Conservation (phyloP, 2,329 filamentous ascomycete species). For the Penicillium sp. region DNA sequence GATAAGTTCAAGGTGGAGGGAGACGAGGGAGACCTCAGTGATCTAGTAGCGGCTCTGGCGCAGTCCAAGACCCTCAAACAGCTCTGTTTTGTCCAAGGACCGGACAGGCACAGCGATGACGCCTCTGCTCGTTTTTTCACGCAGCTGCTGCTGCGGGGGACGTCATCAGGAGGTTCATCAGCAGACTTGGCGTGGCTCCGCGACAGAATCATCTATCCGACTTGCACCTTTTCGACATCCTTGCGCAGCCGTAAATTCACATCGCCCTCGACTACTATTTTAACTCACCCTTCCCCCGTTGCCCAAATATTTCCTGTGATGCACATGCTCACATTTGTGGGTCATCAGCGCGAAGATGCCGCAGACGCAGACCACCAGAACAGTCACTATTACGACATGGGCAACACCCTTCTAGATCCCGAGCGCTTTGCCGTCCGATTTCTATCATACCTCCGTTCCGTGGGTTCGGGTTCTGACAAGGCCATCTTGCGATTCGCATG, state of each 20-base stretch:
- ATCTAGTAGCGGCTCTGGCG: slow-evolving; percentile 7
- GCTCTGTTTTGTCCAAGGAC: slow-evolving; percentile 14
- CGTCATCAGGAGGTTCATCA: no score
- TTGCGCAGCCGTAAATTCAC: no score
- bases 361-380: no score
- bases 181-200: no score
- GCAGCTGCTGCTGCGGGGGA: no score
- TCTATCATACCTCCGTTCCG: slow-evolving; percentile 11
- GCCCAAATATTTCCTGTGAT: no score
- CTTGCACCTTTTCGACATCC: no score
- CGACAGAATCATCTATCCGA: no score
- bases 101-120: slow-evolving; percentile 12
- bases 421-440: slow-evolving; percentile 15
- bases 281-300: no score
- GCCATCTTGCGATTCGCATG: slow-evolving; percentile 18
- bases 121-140: slow-evolving; percentile 11
- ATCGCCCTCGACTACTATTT: no score
- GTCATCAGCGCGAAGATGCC: no score
- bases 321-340: no score
- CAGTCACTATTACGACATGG: slow-evolving; percentile 1
- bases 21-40: slow-evolving; percentile 6
- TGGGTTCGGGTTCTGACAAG: slow-evolving; percentile 13
- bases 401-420: slow-evolving; percentile 10
- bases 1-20: neutral
- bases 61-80: slow-evolving; percentile 11